A percentile compares a stretch with the other conserved stretches of the same genome.
phyloP scores from a whole-genome alignment of 208 protist species.

The Leishmania guyanensis region DNA sequence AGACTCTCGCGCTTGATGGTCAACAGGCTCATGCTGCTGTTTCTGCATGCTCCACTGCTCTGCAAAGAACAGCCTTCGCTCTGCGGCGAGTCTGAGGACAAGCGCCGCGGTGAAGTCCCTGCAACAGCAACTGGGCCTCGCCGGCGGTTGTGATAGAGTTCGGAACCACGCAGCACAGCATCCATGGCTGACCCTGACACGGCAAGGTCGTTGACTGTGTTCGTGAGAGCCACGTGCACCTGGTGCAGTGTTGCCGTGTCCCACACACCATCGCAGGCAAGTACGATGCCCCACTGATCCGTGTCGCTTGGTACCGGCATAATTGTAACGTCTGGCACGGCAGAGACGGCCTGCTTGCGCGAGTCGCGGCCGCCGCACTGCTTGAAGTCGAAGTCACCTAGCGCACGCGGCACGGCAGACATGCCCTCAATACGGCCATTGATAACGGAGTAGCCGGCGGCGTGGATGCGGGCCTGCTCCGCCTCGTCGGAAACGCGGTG shows the following conservation, averaged over 20 bases:
- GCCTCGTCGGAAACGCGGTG: conserved; percentile 55
- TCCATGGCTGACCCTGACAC: conserved; percentile 57
- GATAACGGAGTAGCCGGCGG: conserved; percentile 60
- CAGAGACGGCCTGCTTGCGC: conserved; percentile 69
- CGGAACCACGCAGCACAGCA: conserved; percentile 47
- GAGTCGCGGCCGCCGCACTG: conserved; percentile 64
- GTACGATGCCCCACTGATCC: conserved; percentile 66
- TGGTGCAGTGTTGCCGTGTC: conserved; percentile 78
- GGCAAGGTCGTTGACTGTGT: conserved; percentile 68
- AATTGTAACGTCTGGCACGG: conserved; percentile 70
- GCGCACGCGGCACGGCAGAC: conserved; percentile 72
- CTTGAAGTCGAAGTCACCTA: conserved; percentile 91
- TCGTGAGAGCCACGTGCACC: conserved; percentile 70
- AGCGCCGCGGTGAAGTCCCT: not conserved
- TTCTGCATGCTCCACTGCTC: not conserved
- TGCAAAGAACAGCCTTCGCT: not conserved
- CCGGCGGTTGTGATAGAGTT: conserved; percentile 38
- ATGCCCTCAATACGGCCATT: conserved; percentile 77
- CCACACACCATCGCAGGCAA: conserved; percentile 89
- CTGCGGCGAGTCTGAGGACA: not conserved
- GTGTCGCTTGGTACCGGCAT: conserved; percentile 49
- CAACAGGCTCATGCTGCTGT: conserved; percentile 3
- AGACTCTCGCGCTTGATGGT: conserved; percentile 1
- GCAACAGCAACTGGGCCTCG: conserved; percentile 14
- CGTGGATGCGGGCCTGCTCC: conserved; percentile 61